Evolutionary conservation across 2,329 filamentous ascomycete genomes (phyloP).

Genomic region (Orbilia oligospora): DNA sequence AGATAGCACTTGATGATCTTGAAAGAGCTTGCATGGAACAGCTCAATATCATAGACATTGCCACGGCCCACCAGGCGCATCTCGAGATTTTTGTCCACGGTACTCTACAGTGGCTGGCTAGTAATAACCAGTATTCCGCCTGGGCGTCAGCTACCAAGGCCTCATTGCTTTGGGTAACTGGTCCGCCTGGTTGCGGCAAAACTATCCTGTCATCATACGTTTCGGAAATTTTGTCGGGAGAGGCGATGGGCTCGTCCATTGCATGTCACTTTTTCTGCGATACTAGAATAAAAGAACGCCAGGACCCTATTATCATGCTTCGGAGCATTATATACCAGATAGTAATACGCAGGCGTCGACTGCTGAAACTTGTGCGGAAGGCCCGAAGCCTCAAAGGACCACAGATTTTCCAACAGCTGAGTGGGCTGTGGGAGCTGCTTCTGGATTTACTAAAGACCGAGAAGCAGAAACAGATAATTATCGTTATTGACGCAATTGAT

Average conservation of each 20-base stretch:
- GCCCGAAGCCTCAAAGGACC: constrained; percentile 13
- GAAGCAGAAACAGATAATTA: constrained; percentile 8
- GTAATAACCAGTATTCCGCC: background rate
- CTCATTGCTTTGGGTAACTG: constrained; percentile 6
- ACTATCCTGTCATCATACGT: constrained; percentile 17
- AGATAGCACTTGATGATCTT: constrained; percentile 19
- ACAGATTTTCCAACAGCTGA: constrained; percentile 15
- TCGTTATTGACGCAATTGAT: constrained; percentile 21
- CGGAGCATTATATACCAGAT: constrained; percentile 31
- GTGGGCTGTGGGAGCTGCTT: constrained; percentile 25
- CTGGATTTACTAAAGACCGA: constrained; percentile 14
- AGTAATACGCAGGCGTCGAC: constrained; percentile 7
- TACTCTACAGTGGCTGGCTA: constrained; percentile 10
- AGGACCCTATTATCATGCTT: constrained; percentile 6
- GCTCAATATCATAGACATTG: constrained; percentile 25
- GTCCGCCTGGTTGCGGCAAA: constrained; percentile 20
- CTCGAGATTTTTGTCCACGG: constrained; percentile 7
- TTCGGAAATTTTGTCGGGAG: background rate
- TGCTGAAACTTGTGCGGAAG: constrained; percentile 14
- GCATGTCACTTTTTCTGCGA: constrained; percentile 19
- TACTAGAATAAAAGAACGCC: constrained; percentile 8
- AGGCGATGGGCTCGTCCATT: background rate
- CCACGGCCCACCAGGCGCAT: background rate
- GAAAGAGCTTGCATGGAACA: constrained; percentile 23
- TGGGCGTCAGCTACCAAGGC: constrained; percentile 6